Evolutionary conservation across 2,329 filamentous ascomycete species (phyloP).

Genomic region (Paramyrothecium roridum): DNA sequence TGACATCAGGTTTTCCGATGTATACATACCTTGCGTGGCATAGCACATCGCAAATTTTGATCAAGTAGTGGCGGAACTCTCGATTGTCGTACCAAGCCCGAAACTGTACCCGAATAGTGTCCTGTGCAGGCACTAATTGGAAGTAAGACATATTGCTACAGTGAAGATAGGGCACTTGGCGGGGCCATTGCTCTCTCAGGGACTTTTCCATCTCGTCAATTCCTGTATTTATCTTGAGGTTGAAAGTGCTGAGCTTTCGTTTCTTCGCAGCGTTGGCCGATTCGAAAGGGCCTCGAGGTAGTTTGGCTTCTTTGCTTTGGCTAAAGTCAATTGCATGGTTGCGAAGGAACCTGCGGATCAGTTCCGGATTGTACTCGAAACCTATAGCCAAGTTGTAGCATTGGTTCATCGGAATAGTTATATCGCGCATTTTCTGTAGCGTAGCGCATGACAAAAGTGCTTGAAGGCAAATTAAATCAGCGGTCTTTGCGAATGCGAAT

Average conservation of each 20-base stretch:
- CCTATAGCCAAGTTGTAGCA: background rate
- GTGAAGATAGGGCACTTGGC: background rate
- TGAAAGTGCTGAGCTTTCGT: background rate
- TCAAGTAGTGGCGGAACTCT: background rate
- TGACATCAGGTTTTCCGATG: background rate
- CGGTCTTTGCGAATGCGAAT: background rate
- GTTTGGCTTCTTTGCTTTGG: background rate
- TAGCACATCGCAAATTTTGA: background rate
- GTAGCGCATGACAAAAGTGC: background rate
- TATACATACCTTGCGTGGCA: background rate
- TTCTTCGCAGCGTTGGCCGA: background rate
- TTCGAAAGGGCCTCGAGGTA: background rate
- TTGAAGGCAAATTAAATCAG: slow-evolving; percentile 27
- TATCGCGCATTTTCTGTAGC: background rate
- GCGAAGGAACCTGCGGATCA: background rate
- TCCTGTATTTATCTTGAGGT: background rate
- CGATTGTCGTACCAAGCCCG: background rate
- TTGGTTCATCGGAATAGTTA: background rate
- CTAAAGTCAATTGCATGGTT: background rate
- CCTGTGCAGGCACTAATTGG: background rate
- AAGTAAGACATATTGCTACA: background rate
- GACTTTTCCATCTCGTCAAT: background rate
- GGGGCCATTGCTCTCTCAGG: background rate
- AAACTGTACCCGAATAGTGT: background rate
- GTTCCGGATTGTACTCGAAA: background rate